Percentiles rank a stretch among this genome's conserved stretches.
Evolutionary conservation across 805 yeast genomes (phyloP).

Genomic region (Saturnispora hagleri): DNA sequence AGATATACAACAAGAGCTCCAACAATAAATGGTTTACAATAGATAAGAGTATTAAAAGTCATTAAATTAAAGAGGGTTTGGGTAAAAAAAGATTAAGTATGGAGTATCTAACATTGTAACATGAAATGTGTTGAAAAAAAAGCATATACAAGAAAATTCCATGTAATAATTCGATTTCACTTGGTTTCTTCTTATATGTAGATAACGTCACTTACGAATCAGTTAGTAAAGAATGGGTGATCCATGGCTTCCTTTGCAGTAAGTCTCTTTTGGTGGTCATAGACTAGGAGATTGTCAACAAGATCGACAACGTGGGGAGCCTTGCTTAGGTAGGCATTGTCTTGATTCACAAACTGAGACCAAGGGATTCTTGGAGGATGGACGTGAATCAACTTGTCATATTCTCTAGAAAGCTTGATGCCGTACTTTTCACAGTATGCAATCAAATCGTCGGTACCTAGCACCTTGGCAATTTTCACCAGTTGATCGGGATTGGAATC

Average conservation of each 20-base stretch:
- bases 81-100: neutral
- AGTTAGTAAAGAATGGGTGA: slow-evolving; percentile 35
- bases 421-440: slow-evolving; percentile 60
- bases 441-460: slow-evolving; percentile 73
- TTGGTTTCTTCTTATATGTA: neutral
- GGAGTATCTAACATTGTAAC: neutral
- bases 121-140: neutral
- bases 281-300: slow-evolving; percentile 62
- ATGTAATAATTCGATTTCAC: neutral
- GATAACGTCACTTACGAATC: neutral
- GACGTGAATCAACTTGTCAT: slow-evolving; percentile 57
- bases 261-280: slow-evolving; percentile 80
- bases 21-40: neutral
- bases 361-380: slow-evolving; percentile 60
- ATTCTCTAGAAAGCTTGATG: slow-evolving; percentile 63
- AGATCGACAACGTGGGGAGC: slow-evolving; percentile 56
- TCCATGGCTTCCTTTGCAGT: slow-evolving; percentile 85
- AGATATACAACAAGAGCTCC: neutral
- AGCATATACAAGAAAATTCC: neutral
- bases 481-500: slow-evolving; percentile 85
- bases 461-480: slow-evolving; percentile 79
- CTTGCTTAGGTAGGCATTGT: slow-evolving; percentile 41
- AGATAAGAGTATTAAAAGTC: neutral
- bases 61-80: neutral
- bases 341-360: slow-evolving; percentile 49